Evolutionary conservation across 176 grass and related monocot genomes (phyloP).

Genomic region (Triticum dicoccoides): DNA sequence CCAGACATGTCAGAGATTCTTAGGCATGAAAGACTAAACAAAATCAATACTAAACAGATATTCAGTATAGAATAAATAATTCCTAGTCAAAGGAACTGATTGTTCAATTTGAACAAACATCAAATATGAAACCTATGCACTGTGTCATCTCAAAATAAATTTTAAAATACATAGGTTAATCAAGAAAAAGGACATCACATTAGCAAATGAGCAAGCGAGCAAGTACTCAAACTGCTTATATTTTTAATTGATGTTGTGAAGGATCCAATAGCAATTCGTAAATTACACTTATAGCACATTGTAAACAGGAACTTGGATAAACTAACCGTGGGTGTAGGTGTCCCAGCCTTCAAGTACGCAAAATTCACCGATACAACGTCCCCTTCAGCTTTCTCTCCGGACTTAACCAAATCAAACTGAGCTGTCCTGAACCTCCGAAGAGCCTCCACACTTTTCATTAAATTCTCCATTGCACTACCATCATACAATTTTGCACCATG

Average conservation of each 20-base stretch:
- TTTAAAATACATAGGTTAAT: neutral
- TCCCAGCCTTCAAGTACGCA: slow-evolving; percentile 86
- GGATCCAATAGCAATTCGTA: neutral
- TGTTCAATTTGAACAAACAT: neutral
- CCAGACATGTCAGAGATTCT: neutral
- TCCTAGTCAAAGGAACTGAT: neutral
- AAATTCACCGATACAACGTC: slow-evolving; percentile 92
- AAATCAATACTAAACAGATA: neutral
- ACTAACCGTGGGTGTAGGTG: slow-evolving; percentile 77
- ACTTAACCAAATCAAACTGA: slow-evolving; percentile 92
- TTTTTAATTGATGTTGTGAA: neutral
- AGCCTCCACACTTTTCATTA: slow-evolving; percentile 90
- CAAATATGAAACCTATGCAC: neutral
- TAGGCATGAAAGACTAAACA: neutral
- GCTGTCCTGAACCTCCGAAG: slow-evolving; percentile 73
- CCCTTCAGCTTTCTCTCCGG: slow-evolving; percentile 69
- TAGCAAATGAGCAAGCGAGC: neutral
- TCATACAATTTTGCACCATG: slow-evolving; percentile 92
- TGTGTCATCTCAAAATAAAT: neutral
- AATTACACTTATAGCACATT: neutral
- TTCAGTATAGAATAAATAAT: neutral
- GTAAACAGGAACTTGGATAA: slow-evolving; percentile 18
- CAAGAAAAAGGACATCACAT: neutral
- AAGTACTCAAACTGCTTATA: slow-evolving; percentile 11
- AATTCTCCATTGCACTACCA: slow-evolving; percentile 93